Evolutionary conservation across 139 green algal genomes (phyloP), one percentile per base, ranked within the genome.

Genomic region (Chlamydomonas incerta): DNA sequence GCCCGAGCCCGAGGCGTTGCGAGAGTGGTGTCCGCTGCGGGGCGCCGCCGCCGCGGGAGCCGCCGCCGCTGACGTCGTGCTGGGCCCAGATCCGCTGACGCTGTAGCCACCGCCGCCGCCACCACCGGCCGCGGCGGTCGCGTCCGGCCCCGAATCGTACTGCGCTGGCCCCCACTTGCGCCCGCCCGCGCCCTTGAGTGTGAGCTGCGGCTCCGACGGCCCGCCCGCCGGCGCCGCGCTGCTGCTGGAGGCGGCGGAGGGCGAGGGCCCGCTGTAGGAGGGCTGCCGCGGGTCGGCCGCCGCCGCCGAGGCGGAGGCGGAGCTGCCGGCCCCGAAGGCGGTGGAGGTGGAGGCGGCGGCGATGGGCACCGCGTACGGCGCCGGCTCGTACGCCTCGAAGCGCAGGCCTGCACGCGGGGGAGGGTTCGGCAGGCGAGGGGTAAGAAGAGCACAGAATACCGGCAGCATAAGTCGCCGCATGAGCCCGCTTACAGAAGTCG

Each of bases 301-400:
- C n/a, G n/a, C n/a, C n/a, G n/a, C n/a, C n/a, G n/a, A n/a, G 41
- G 41, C 41, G 5, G 41, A 50, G 41, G 41, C 5, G 41, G 41
- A 50, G 41, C 41, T 28, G 41, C 62, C 55, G 31, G 28, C 82
- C 34, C 71, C 72, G 28, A 37, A 73, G 29, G 62, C 60, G 29
- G 66, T 65, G 11, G 87, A 80, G 21, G 87, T 77, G 26, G 87
- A 86, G 9, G 83, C 34, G 41, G 47, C 55, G 35, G 68, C 63
- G 23, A 87, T 46, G 2, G 83, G 76, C 14, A 87, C 60, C 4
- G 88, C 71, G 52, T 77, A 76, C 31, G 77, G 58, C 2, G 88
- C 76, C 18, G 89, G 63, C 62, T 85, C 85, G 62, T 89, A 89
- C 11, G 85, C 85, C 57, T 85, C 85, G 75, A 89, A 89, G 15